phyloP scores from a whole-genome alignment of 2,329 filamentous ascomycete species.

The Calonectria pteridis region DNA sequence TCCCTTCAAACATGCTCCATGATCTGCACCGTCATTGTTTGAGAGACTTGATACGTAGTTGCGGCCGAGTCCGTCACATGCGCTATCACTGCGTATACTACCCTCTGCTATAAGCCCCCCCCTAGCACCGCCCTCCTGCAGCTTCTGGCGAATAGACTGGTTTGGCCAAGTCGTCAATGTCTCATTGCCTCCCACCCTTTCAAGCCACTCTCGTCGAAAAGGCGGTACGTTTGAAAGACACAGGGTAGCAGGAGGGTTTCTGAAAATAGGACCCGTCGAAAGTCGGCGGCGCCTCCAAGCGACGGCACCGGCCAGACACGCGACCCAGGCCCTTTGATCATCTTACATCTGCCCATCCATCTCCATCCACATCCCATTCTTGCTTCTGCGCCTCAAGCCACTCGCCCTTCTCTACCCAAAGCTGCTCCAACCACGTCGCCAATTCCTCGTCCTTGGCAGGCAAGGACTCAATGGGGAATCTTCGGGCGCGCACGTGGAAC shows the following conservation, averaged over 20 bases:
- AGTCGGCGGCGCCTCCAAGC: neutral
- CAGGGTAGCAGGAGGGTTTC: slow-evolving; percentile 11
- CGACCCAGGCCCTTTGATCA: slow-evolving; percentile 7
- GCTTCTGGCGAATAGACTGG: slow-evolving; percentile 21
- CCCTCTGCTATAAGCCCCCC: slow-evolving; percentile 25
- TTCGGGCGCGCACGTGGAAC: slow-evolving; percentile 64
- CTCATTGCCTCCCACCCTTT: slow-evolving; percentile 10
- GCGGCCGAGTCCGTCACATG: slow-evolving; percentile 30
- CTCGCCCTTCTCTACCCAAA: slow-evolving; percentile 66
- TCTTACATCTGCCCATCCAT: slow-evolving; percentile 21
- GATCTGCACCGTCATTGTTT: slow-evolving; percentile 24
- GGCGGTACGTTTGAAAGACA: neutral
- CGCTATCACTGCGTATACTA: slow-evolving; percentile 24
- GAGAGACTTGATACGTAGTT: slow-evolving; percentile 12
- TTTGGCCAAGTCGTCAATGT: slow-evolving; percentile 15
- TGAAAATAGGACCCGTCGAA: slow-evolving; percentile 25
- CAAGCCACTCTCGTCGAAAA: neutral
- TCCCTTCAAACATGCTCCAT: slow-evolving; percentile 18
- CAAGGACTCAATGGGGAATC: slow-evolving; percentile 62
- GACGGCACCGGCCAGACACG: slow-evolving; percentile 3
- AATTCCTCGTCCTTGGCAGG: slow-evolving; percentile 61
- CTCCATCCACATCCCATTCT: slow-evolving; percentile 30
- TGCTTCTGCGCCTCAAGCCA: slow-evolving; percentile 56
- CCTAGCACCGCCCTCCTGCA: slow-evolving; percentile 26
- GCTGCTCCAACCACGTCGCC: slow-evolving; percentile 64